A percentile compares a stretch with the other conserved stretches of the same genome.
Evolutionary conservation across 371 early-diverging fungal species (phyloP).

Genomic region (Mycotypha africana): DNA sequence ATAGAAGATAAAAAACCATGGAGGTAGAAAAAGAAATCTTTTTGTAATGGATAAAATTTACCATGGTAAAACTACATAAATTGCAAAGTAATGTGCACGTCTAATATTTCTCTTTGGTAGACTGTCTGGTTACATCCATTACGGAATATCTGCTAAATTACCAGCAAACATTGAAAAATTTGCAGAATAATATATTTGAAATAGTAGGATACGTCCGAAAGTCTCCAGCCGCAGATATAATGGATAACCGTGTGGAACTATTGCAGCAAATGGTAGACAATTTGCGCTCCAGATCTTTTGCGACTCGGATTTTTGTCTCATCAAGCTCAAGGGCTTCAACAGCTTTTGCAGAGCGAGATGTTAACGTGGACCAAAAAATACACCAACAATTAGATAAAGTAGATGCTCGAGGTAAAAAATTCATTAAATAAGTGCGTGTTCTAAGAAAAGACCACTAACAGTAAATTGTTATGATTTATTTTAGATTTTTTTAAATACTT

Average conservation of each 20-base stretch:
- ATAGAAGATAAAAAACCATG: slow-evolving; percentile 10
- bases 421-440: too few species aligned
- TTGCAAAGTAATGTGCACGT: slow-evolving; percentile 4
- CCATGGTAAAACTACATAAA: slow-evolving; percentile 9
- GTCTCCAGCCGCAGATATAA: slow-evolving; percentile 8
- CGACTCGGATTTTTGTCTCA: slow-evolving; percentile 10
- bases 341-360: slow-evolving; percentile 13
- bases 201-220: slow-evolving; percentile 15
- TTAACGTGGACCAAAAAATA: background rate
- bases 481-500: slow-evolving; percentile 7
- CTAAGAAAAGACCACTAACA: too few species aligned
- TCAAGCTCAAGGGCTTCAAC: slow-evolving; percentile 5
- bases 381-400: too few species aligned
- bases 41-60: slow-evolving; percentile 8
- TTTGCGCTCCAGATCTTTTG: slow-evolving; percentile 12
- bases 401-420: too few species aligned
- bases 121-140: background rate
- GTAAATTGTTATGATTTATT: too few species aligned
- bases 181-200: slow-evolving; percentile 8
- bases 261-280: slow-evolving; percentile 8
- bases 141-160: slow-evolving; percentile 5
- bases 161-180: slow-evolving; percentile 10
- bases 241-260: slow-evolving; percentile 6
- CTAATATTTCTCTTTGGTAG: background rate
- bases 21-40: slow-evolving; percentile 9